These are phyloP conservation scores for Exophiala bonariae DNA, from an alignment of 2,329 filamentous ascomycete species.

Conservation along the genomic window DNA sequence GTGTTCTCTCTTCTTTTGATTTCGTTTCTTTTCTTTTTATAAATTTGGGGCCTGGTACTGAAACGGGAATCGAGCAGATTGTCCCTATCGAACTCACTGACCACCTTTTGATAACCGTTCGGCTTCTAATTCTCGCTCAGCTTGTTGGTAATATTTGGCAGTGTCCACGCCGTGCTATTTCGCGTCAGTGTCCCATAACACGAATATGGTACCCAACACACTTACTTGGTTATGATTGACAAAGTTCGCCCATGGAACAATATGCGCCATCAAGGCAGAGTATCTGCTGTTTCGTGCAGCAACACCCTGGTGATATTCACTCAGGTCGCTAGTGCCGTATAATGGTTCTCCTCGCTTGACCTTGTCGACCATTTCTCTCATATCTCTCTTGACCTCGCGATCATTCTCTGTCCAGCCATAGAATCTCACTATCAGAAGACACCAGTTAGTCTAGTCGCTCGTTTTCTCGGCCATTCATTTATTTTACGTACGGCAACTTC, in stretches of 20 bases:
- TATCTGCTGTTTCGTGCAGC: conserved; percentile 91
- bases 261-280: conserved; percentile 77
- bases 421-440: conserved; percentile 71
- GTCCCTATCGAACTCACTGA: conserved; percentile 4
- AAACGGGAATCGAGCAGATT: no score
- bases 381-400: conserved; percentile 91
- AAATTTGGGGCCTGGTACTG: no score
- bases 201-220: conserved; percentile 2
- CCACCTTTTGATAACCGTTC: conserved; percentile 47
- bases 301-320: conserved; percentile 89
- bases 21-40: no score
- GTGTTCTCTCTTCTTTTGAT: neutral
- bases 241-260: conserved; percentile 96
- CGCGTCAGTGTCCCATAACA: neutral
- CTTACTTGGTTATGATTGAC: conserved; percentile 80
- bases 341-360: conserved; percentile 89
- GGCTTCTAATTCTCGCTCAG: conserved; percentile 87
- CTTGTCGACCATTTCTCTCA: conserved; percentile 96
- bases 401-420: conserved; percentile 93
- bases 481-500: conserved; percentile 71
- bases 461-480: no score
- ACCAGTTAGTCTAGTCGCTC: neutral
- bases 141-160: conserved; percentile 96
- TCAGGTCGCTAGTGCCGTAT: conserved; percentile 77
- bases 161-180: conserved; percentile 89